Evolutionary conservation across 306 rosid species (phyloP), one percentile per base, ranked within the genome.

Genomic region (Lathyrus sativus): DNA sequence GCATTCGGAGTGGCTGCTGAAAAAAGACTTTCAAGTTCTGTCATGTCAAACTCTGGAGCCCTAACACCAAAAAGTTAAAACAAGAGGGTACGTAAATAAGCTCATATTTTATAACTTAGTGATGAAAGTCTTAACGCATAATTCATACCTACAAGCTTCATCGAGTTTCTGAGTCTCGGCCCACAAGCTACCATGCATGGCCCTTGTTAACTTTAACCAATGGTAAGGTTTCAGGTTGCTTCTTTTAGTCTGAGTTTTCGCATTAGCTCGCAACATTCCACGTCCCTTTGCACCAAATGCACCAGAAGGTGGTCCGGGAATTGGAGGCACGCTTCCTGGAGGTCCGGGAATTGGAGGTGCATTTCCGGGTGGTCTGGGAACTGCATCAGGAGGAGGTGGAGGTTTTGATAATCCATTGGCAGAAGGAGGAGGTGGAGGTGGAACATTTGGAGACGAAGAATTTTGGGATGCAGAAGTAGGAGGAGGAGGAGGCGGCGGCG

Each of bases 31-130:
- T 95, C 97, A 58, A 95, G 95, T 80, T 95, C 99, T 71, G 91
- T 79, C 95, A 88, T 90, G 83, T 95, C 99, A 80, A 95, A 87
- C 81, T 95, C 99, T 28, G 99, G 97, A 78, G 96, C 87, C 90
- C 99, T 95, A 73, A 72, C 68, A 84, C 75, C 68, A 51, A 83
- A 50, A 64, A 44, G 42, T 45, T 33, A 28, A 33, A 54, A 67
- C 49, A 35, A 61, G 45, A 51, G 50, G 38, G 67, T 18, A 42
- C 62, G 57, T 43, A 71, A 42, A 58, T 17, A 43, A 54, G 58
- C n/a, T 38, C 45, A 69, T 51, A 79, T 15, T 69, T 54, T 45
- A 78, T 19, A 18, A 60, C 71, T 22, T 35, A 39, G 55, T 62
- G 15, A 72, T 29, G 81, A 44, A 77, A 54, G 19, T 55, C 67